Evolutionary conservation across 2,329 filamentous ascomycete genomes (phyloP).

Genomic region (Alternaria sp.): DNA sequence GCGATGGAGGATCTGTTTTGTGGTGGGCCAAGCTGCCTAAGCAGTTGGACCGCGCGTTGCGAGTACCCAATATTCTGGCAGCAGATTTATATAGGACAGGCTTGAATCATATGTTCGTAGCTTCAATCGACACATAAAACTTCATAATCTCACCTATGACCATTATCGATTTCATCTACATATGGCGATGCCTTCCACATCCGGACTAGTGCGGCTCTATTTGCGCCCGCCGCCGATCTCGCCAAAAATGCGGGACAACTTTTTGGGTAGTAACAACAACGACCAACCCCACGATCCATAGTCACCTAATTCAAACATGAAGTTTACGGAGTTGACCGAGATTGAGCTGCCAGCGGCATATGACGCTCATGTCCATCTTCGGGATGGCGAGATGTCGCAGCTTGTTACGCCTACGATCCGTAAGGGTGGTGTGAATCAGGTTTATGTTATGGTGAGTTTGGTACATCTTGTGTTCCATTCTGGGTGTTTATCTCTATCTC

Average conservation of each 20-base stretch:
- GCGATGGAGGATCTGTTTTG: too few relatives aligned
- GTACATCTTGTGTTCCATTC: too few relatives aligned
- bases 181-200: neutral
- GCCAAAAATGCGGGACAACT: neutral
- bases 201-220: neutral
- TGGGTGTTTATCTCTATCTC: too few relatives aligned
- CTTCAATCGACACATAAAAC: too few relatives aligned
- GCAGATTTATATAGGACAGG: accelerated
- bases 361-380: slow-evolving; percentile 60
- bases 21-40: neutral
- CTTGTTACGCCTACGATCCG: slow-evolving; percentile 59
- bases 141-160: too few relatives aligned
- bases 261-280: neutral
- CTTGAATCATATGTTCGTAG: neutral
- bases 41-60: neutral
- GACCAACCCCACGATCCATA: neutral
- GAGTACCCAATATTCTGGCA: neutral
- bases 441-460: slow-evolving; percentile 59
- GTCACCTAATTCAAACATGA: slow-evolving; percentile 3
- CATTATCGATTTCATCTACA: too few relatives aligned
- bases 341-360: slow-evolving; percentile 57
- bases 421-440: slow-evolving; percentile 59
- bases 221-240: neutral
- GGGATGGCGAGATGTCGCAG: slow-evolving; percentile 60
- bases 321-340: slow-evolving; percentile 51